Evolutionary conservation across 2,329 filamentous ascomycete genomes (phyloP).

Genomic region (Sarocladium strictum): DNA sequence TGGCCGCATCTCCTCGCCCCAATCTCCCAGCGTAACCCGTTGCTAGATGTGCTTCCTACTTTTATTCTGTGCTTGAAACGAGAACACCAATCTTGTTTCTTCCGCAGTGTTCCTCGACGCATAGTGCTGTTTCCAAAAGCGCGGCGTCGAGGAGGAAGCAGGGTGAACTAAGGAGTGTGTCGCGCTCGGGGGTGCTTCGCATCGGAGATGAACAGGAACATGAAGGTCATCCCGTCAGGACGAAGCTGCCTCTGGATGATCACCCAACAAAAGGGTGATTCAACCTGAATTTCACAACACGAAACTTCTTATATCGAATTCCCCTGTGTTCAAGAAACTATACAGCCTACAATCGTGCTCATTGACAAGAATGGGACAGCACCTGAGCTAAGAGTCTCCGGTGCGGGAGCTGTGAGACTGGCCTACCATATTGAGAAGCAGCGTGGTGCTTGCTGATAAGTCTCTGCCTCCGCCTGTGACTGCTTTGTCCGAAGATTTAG

Average conservation of each 20-base stretch:
- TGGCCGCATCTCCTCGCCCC: slow-evolving; percentile 16
- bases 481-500: no score
- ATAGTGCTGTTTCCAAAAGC: slow-evolving; percentile 27
- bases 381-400: not conserved
- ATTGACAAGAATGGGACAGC: not conserved
- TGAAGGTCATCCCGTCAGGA: no score
- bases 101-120: slow-evolving; percentile 25
- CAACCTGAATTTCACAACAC: not conserved
- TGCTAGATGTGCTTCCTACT: slow-evolving; percentile 23
- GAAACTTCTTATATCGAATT: not conserved
- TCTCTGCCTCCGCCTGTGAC: no score
- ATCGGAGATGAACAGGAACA: slow-evolving; percentile 18
- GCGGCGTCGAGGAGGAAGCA: slow-evolving; percentile 23
- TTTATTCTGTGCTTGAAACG: slow-evolving; percentile 17
- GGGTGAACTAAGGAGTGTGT: not conserved
- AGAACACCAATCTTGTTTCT: slow-evolving; percentile 15
- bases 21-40: slow-evolving; percentile 21
- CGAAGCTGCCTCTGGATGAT: no score
- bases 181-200: slow-evolving; percentile 11
- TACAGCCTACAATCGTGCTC: not conserved
- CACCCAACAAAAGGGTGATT: not conserved
- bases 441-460: no score
- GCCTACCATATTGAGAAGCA: not conserved
- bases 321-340: not conserved
- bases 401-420: not conserved